Evolutionary conservation across 2,329 filamentous ascomycete genomes (phyloP), one percentile per base, ranked within the genome.

Genomic region (Penicillium sp.): DNA sequence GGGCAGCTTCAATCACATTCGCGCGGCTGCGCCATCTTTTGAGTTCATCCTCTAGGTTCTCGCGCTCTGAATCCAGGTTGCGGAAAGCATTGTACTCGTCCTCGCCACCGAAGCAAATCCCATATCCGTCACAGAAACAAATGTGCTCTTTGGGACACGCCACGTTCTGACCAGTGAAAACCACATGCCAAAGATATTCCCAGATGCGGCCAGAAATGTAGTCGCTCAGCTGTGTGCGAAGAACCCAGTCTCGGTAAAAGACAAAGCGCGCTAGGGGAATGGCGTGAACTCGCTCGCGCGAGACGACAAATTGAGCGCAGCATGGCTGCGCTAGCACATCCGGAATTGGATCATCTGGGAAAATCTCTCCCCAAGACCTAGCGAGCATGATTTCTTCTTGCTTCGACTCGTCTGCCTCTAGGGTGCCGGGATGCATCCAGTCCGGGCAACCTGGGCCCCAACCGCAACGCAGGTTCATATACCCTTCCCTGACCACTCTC

Each of bases 101-200:
- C 35, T 82, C 77, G 4, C 78, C 79, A 11, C 82, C 84, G 65
- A 88, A 89, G 69, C 88, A 90, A 9, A 86, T 75, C 1, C 88
- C 87, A 54, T 84, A 90, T 6, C 85, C 86, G 63, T 89, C 86
- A 70, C 88, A 90, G 64, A 87, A 87, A 74, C 88, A 90, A 0
- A 83, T 73, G 60, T 84, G 79, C 74, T 87, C 83, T 31, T 74
- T 74, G 3, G 81, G 79, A 60, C 82, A 84, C 48, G 78, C 69
- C 29, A 77, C 73, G 15, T 73, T 68, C 48, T 81, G 63, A 1
- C 82, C 84, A 0, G 85, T 84, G 70, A 88, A 89, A 15, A 89
- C 80, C 62, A 83, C 86, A 62, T 88, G 86, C 87, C 87, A 89
- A 1, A 88, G 74, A 69, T 89, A 88, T 71, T 89, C 87, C 78